A percentile compares a stretch with the other conserved stretches of the same genome.
Conservation (phyloP, 257 asterid genomes). For the Ajuga chamaepitys region DNA sequence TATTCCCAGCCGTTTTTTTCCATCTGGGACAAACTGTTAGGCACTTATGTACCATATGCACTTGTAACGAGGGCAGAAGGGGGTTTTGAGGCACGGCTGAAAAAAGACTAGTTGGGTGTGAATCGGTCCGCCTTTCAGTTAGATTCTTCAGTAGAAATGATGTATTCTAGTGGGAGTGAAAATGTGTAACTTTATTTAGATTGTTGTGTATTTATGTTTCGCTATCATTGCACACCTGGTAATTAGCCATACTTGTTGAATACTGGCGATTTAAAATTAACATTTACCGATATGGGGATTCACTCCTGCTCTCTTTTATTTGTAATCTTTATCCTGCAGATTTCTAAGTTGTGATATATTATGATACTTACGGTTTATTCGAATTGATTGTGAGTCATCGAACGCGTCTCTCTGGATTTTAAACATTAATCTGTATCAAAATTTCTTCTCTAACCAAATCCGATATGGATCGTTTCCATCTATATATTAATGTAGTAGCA, state of each 20-base stretch:
- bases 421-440: no score
- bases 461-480: no score
- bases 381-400: no score
- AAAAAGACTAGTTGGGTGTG: constrained; percentile 34
- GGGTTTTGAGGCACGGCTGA: constrained; percentile 76
- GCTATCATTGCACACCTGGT: constrained; percentile 11
- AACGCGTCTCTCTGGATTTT: no score
- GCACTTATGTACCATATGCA: constrained; percentile 59
- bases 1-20: constrained; percentile 87
- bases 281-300: no score
- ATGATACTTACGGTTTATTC: no score
- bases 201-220: constrained; percentile 16
- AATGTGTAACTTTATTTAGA: constrained; percentile 13
- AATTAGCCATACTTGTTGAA: constrained; percentile 15
- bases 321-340: no score
- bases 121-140: background rate
- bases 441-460: no score
- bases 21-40: constrained; percentile 83
- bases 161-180: constrained; percentile 20
- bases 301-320: no score
- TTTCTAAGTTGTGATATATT: no score
- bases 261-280: no score
- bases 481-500: no score
- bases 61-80: constrained; percentile 66
- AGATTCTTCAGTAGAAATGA: constrained; percentile 23